Percentiles rank a stretch among this genome's conserved stretches.
These are phyloP conservation scores for Cytospora paraplurivora DNA, from an alignment of 2,329 filamentous ascomycete genomes.

Conservation along the genomic window DNA sequence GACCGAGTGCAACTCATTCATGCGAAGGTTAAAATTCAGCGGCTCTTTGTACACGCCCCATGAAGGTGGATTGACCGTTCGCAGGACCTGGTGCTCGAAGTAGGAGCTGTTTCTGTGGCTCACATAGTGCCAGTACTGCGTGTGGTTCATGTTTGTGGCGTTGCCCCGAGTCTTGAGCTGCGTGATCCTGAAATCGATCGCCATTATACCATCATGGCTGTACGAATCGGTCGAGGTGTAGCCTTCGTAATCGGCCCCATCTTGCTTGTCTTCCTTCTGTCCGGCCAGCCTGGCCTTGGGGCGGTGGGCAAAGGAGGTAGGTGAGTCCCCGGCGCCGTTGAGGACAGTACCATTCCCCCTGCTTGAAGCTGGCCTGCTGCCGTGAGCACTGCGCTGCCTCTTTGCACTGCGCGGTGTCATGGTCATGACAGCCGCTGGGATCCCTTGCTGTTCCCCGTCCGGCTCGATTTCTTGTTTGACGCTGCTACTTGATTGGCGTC, in stretches of 20 bases:
- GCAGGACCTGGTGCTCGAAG: constrained; percentile 59
- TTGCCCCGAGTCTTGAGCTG: constrained; percentile 53
- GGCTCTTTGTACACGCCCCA: constrained; percentile 56
- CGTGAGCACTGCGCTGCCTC: constrained; percentile 10
- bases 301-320: neutral
- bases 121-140: constrained; percentile 60
- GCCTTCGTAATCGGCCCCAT: constrained; percentile 49
- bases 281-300: neutral
- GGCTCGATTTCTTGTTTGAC: constrained; percentile 31
- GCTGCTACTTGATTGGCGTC: constrained; percentile 27
- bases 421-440: neutral
- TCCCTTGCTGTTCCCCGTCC: constrained; percentile 29
- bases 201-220: constrained; percentile 47
- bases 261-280: neutral
- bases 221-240: constrained; percentile 56
- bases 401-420: constrained; percentile 12
- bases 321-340: neutral
- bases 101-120: constrained; percentile 36
- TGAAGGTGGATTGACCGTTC: constrained; percentile 42
- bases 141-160: constrained; percentile 50
- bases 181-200: constrained; percentile 54
- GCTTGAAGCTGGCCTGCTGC: constrained; percentile 7
- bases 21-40: constrained; percentile 52
- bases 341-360: neutral
- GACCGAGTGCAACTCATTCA: constrained; percentile 51